phyloP scores from a whole-genome alignment of 2,329 filamentous ascomycete genomes.

The Trichoderma afroharzianum region DNA sequence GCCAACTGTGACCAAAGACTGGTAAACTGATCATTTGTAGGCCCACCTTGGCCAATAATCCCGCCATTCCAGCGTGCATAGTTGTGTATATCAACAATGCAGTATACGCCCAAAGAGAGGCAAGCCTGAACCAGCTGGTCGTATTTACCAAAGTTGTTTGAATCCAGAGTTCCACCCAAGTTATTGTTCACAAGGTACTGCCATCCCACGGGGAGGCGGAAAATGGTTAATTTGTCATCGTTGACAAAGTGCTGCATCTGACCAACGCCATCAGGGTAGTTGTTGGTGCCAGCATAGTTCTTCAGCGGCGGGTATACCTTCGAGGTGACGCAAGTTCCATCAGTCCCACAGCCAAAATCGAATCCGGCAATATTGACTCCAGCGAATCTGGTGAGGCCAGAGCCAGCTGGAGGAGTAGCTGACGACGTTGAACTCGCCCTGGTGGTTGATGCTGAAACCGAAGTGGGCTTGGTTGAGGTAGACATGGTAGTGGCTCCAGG shows the following conservation, averaged over 20 bases:
- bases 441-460: neutral
- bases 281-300: conserved; percentile 25
- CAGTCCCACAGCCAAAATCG: conserved; percentile 43
- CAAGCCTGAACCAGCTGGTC: conserved; percentile 54
- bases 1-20: conserved; percentile 55
- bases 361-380: conserved; percentile 9
- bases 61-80: conserved; percentile 57
- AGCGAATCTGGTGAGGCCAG: neutral
- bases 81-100: conserved; percentile 54
- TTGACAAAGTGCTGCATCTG: conserved; percentile 54
- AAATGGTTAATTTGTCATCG: conserved; percentile 48
- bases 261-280: conserved; percentile 31
- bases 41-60: conserved; percentile 61
- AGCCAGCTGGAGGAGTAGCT: neutral
- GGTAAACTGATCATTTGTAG: conserved; percentile 55
- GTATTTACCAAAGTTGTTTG: conserved; percentile 47
- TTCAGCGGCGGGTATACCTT: conserved; percentile 30
- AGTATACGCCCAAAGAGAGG: conserved; percentile 49
- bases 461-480: neutral
- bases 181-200: conserved; percentile 52
- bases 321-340: conserved; percentile 29
- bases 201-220: conserved; percentile 48
- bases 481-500: neutral
- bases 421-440: neutral
- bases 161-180: conserved; percentile 44